These are phyloP conservation scores for Anaeromyces robustus DNA, from an alignment of 192 early-diverging fungal species.

Conservation along the genomic window DNA sequence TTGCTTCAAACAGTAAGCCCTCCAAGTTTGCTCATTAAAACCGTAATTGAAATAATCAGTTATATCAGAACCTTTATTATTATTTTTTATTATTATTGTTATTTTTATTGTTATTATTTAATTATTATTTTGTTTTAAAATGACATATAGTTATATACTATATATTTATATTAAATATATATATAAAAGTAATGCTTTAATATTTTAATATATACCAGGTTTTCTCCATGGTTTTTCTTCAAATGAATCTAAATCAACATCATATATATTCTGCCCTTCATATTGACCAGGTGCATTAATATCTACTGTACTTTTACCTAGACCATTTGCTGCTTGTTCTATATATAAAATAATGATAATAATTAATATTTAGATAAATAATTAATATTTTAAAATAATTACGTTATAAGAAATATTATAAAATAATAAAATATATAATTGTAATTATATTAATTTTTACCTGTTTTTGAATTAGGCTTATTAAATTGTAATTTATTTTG, in stretches of 20 bases:
- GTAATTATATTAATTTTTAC: not conserved
- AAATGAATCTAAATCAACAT: constrained; percentile 76
- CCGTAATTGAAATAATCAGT: constrained; percentile 99
- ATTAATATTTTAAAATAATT: too few relatives aligned
- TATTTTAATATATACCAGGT: constrained; percentile 20
- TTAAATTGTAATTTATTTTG: not conserved
- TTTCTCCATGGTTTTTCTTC: constrained; percentile 97
- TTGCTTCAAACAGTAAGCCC: constrained; percentile 85
- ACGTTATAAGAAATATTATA: too few relatives aligned
- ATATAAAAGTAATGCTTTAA: not conserved
- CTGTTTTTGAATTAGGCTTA: not conserved
- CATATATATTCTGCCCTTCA: constrained; percentile 69
- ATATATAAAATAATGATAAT: not conserved
- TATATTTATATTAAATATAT: not conserved
- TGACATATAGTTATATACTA: too few relatives aligned
- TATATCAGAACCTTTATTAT: constrained; percentile 74
- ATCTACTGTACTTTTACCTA: constrained; percentile 25
- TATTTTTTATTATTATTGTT: too few relatives aligned
- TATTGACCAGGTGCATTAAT: constrained; percentile 57
- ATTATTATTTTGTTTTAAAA: too few relatives aligned
- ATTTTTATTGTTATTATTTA: too few relatives aligned
- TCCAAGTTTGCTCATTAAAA: constrained; percentile 92
- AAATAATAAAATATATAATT: too few relatives aligned
- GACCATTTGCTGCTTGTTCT: not conserved
- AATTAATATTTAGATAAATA: not conserved